Conservation (phyloP, 495 filamentous ascomycete genomes). For the Xylaria grammica region DNA sequence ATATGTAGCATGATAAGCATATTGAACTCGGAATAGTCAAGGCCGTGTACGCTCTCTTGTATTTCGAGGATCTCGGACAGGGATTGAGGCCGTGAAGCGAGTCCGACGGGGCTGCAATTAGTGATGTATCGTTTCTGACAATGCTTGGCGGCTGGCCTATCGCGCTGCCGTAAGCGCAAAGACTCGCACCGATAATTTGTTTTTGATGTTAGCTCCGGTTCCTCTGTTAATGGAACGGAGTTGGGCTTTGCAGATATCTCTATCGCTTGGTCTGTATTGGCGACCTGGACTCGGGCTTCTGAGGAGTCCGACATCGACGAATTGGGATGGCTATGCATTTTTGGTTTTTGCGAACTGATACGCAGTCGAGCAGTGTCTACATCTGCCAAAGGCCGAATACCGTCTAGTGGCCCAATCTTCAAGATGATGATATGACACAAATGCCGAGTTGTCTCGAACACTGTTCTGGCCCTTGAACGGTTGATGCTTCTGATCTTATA, state of each 20-base stretch:
- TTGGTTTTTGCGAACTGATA: not conserved
- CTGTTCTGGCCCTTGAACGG: not conserved
- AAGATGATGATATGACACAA: slow-evolving; percentile 2
- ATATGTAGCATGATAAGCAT: not conserved
- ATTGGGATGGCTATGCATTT: not conserved
- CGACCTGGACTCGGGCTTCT: not conserved
- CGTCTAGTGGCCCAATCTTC: not conserved
- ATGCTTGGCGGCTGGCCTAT: not conserved
- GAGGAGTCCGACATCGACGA: not conserved
- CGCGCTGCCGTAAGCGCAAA: not conserved
- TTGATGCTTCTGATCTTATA: slow-evolving; percentile 4
- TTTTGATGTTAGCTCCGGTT: not conserved
- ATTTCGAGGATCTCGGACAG: not conserved
- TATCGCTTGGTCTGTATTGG: not conserved
- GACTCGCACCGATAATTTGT: not conserved
- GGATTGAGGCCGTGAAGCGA: not conserved
- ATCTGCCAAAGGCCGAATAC: not conserved
- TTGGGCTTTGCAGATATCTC: not conserved
- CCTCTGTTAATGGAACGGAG: not conserved
- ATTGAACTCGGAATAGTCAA: not conserved
- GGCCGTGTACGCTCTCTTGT: not conserved
- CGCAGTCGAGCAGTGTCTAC: no score
- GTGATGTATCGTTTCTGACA: not conserved
- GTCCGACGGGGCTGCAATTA: not conserved
- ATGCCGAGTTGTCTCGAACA: slow-evolving; percentile 3